Conservation (phyloP, 2,329 filamentous ascomycete species). For the Plenodomus biglobosus region DNA sequence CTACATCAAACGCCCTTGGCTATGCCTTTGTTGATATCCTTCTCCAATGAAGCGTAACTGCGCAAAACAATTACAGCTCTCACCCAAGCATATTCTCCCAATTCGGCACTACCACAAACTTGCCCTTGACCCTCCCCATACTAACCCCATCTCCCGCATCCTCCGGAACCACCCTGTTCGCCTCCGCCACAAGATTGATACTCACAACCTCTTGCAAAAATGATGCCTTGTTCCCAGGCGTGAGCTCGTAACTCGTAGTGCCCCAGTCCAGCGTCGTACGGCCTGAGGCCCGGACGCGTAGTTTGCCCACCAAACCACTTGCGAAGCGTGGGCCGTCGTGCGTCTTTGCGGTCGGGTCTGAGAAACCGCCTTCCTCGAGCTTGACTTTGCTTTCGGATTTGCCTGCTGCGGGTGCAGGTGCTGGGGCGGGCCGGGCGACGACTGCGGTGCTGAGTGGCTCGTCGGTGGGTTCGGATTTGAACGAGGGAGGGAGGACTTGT, state of each 20-base stretch:
- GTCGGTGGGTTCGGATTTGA: constrained; percentile 35
- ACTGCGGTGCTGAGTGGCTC: neutral
- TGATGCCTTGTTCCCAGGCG: constrained; percentile 57
- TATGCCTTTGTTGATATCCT: neutral
- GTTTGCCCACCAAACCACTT: constrained; percentile 60
- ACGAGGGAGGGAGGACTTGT: constrained; percentile 50
- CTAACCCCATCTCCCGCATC: constrained; percentile 53
- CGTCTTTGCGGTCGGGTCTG: constrained; percentile 15
- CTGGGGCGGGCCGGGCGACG: neutral
- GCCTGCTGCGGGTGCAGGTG: constrained; percentile 7
- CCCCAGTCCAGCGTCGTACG: constrained; percentile 65
- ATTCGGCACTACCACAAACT: constrained; percentile 65
- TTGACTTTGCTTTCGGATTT: constrained; percentile 34
- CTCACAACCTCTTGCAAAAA: constrained; percentile 63
- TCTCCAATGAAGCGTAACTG: neutral
- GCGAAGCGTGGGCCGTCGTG: constrained; percentile 45
- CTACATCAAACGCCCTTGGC: neutral
- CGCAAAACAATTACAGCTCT: neutral
- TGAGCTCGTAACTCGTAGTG: constrained; percentile 60
- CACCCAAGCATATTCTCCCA: constrained; percentile 56
- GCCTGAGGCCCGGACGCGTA: constrained; percentile 63
- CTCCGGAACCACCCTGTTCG: constrained; percentile 39
- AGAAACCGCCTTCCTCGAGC: constrained; percentile 33
- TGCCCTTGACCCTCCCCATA: constrained; percentile 64
- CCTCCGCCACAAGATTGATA: constrained; percentile 32